Percentiles rank a stretch among this genome's conserved stretches.
Evolutionary conservation across 768 basidiomycete genomes (phyloP).

Genomic region (Amyloporia xantha): DNA sequence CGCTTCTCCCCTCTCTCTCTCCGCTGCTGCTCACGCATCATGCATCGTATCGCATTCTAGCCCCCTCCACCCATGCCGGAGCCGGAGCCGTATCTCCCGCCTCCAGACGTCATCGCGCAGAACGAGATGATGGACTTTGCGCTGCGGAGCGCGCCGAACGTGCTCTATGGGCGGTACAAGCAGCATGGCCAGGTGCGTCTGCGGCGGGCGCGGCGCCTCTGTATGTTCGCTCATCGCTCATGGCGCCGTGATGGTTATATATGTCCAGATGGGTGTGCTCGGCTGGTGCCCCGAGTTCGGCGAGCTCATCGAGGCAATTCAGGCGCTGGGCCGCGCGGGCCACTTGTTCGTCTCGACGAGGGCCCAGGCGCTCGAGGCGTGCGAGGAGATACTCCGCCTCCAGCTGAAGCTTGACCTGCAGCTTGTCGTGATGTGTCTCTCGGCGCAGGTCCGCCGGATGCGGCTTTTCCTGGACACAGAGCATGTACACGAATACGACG

Average conservation of each 20-base stretch:
- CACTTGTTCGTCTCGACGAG: conserved; percentile 86
- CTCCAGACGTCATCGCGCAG: conserved; percentile 60
- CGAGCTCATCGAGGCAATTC: conserved; percentile 76
- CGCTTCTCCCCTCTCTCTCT: not conserved
- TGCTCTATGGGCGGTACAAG: conserved; percentile 70
- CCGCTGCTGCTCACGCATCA: not conserved
- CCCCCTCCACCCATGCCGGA: conserved; percentile 26
- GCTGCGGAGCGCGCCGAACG: conserved; percentile 71
- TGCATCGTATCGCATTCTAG: conserved; percentile 18
- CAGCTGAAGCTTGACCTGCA: conserved; percentile 82
- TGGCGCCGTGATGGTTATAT: conserved; percentile 18
- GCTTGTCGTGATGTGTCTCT: conserved; percentile 78
- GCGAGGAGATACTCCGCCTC: conserved; percentile 67
- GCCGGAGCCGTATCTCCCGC: conserved; percentile 54
- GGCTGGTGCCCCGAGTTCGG: conserved; percentile 86
- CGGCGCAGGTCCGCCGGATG: conserved; percentile 72
- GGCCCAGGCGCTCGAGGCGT: conserved; percentile 64
- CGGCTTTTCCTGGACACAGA: conserved; percentile 78
- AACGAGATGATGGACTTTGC: conserved; percentile 75
- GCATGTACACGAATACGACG: conserved; percentile 58
- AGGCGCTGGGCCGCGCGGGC: conserved; percentile 71
- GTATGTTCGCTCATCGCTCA: too few species aligned
- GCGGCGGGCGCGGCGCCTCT: too few species aligned
- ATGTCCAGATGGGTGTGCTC: conserved; percentile 65
- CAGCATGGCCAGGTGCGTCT: conserved; percentile 77